Percentiles rank a stretch among this genome's conserved stretches.
Conservation (phyloP, 305 asterid genomes). For the Fraxinus sp. region DNA sequence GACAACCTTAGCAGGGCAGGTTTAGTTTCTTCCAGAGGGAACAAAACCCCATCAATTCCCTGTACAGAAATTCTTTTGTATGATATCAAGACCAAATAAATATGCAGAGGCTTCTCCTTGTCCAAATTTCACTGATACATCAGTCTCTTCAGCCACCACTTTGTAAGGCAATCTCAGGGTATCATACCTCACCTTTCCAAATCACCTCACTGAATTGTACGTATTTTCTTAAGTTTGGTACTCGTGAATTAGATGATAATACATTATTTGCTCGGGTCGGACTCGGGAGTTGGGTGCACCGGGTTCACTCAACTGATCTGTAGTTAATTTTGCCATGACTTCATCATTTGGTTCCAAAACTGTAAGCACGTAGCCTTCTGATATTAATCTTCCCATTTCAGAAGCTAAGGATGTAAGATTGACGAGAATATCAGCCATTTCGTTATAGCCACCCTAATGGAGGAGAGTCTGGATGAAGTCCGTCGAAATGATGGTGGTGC, state of each 20-base stretch:
- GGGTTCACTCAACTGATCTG: constrained; percentile 83
- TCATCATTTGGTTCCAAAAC: constrained; percentile 86
- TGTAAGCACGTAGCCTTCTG: constrained; percentile 80
- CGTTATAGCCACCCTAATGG: constrained; percentile 89
- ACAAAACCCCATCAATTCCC: constrained; percentile 81
- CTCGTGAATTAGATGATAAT: constrained; percentile 79
- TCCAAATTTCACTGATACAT: constrained; percentile 85
- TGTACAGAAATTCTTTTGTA: constrained; percentile 88
- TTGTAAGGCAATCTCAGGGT: constrained; percentile 74
- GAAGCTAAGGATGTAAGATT: constrained; percentile 80
- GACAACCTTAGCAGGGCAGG: constrained; percentile 48
- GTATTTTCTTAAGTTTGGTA: constrained; percentile 89
- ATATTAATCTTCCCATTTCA: constrained; percentile 84
- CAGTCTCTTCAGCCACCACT: constrained; percentile 80
- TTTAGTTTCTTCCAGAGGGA: constrained; percentile 57
- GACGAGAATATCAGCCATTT: constrained; percentile 74
- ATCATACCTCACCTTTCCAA: constrained; percentile 76
- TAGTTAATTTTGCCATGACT: constrained; percentile 85
- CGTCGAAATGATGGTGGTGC: constrained; percentile 86
- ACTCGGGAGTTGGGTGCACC: constrained; percentile 48
- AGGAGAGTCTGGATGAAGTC: constrained; percentile 80
- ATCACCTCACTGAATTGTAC: constrained; percentile 84
- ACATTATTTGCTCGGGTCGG: constrained; percentile 72
- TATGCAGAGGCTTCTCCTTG: constrained; percentile 73
- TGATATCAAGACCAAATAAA: constrained; percentile 82